These are phyloP conservation scores for Coffea canephora DNA, from an alignment of 257 asterid species.

Conservation along the genomic window DNA sequence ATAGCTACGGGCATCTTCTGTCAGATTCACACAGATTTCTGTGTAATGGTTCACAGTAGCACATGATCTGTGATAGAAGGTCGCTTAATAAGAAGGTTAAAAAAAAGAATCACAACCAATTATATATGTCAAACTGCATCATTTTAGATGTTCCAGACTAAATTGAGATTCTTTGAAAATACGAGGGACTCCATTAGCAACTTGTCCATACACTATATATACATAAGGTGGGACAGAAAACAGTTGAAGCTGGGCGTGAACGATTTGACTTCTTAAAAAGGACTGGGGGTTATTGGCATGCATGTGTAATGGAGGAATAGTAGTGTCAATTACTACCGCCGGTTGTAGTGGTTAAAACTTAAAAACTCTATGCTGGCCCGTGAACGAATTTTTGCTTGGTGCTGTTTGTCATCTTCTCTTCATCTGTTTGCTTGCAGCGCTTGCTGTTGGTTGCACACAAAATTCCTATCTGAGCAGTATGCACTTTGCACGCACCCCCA, in stretches of 20 bases:
- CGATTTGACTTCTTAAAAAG: slow-evolving; percentile 26
- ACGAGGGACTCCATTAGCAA: neutral
- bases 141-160: neutral
- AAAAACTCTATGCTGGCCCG: slow-evolving; percentile 57
- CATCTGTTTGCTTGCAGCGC: slow-evolving; percentile 21
- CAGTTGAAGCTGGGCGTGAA: slow-evolving; percentile 26
- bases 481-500: neutral
- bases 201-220: neutral
- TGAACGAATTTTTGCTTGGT: slow-evolving; percentile 40
- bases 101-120: no score
- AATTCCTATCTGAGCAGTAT: neutral
- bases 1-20: no score
- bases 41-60: no score
- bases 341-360: slow-evolving; percentile 43
- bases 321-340: neutral
- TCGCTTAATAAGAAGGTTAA: no score
- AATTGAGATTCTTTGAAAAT: neutral
- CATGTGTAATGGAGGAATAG: slow-evolving; percentile 33
- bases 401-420: slow-evolving; percentile 53
- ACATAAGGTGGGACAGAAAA: slow-evolving; percentile 25
- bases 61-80: no score
- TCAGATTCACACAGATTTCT: no score
- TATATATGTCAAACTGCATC: no score
- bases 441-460: neutral
- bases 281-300: slow-evolving; percentile 37